These are phyloP conservation scores for Coprinellus micaceus DNA, from an alignment of 768 basidiomycete genomes.

Conservation along the genomic window DNA sequence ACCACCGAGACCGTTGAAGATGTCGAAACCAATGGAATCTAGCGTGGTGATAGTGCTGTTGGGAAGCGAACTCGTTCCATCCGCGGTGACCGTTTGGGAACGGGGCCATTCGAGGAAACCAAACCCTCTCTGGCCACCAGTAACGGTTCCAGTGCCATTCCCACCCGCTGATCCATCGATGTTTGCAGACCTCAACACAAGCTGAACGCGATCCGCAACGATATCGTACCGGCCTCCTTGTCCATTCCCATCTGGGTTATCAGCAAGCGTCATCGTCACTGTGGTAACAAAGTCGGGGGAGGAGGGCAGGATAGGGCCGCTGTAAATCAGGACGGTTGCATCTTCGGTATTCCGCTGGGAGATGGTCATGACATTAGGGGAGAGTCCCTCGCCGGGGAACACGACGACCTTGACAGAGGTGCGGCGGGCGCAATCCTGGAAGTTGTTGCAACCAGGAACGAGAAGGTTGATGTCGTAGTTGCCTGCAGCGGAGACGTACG, in stretches of 20 bases:
- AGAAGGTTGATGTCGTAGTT: slow-evolving; percentile 80
- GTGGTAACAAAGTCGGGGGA: slow-evolving; percentile 68
- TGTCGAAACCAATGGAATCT: slow-evolving; percentile 57
- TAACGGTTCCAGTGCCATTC: slow-evolving; percentile 26
- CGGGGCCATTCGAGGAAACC: slow-evolving; percentile 91
- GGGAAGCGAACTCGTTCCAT: slow-evolving; percentile 59
- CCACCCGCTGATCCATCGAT: slow-evolving; percentile 28
- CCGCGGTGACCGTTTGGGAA: slow-evolving; percentile 33
- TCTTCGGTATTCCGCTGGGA: slow-evolving; percentile 72
- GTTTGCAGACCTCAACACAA: slow-evolving; percentile 66
- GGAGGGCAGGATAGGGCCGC: slow-evolving; percentile 77
- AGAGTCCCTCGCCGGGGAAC: slow-evolving; percentile 66
- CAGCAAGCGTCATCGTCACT: slow-evolving; percentile 70
- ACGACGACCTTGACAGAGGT: slow-evolving; percentile 82
- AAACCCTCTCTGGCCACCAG: slow-evolving; percentile 50
- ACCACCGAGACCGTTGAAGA: slow-evolving; percentile 62
- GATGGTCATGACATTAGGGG: slow-evolving; percentile 65
- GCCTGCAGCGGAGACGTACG: slow-evolving; percentile 88
- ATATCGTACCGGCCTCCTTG: slow-evolving; percentile 67
- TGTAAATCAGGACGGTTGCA: slow-evolving; percentile 62
- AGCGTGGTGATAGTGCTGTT: slow-evolving; percentile 69
- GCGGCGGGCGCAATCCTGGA: slow-evolving; percentile 76
- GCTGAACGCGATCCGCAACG: slow-evolving; percentile 83
- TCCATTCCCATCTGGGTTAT: slow-evolving; percentile 58
- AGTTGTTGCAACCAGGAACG: slow-evolving; percentile 79